phyloP scores from a whole-genome alignment of 2,329 filamentous ascomycete genomes.

The Rutstroemia sp. region DNA sequence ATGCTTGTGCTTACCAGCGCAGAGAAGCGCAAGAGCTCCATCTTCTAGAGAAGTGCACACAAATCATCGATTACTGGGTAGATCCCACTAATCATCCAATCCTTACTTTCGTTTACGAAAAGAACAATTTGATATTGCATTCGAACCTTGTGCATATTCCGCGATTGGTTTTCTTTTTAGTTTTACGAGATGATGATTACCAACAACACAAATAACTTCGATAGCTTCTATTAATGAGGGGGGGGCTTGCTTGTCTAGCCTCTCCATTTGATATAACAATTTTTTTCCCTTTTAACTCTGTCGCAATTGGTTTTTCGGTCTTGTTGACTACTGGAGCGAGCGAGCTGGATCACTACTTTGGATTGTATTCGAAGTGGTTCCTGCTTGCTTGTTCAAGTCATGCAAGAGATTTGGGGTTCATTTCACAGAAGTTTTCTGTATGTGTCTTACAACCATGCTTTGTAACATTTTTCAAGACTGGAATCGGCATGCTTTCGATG shows the following conservation, averaged over 20 bases:
- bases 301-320: neutral
- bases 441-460: neutral
- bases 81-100: constrained; percentile 29
- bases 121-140: constrained; percentile 33
- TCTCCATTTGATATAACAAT: constrained; percentile 2
- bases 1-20: constrained; percentile 82
- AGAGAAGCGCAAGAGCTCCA: constrained; percentile 78
- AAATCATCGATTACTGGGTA: constrained; percentile 24
- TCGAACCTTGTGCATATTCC: constrained; percentile 30
- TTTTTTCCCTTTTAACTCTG: neutral
- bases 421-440: neutral
- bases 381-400: neutral
- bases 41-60: constrained; percentile 39
- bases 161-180: constrained; percentile 16
- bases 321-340: neutral
- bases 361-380: neutral
- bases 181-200: constrained; percentile 29
- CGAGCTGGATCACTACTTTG: neutral
- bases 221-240: constrained; percentile 8
- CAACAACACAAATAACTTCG: constrained; percentile 4
- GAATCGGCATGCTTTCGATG: neutral
- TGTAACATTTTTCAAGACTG: neutral
- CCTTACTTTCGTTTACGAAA: constrained; percentile 19
- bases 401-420: neutral
- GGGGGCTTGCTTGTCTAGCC: neutral